A percentile compares a stretch with the other conserved stretches of the same genome.
These are phyloP conservation scores for Orbilia ellipsospora DNA, from an alignment of 2,329 filamentous ascomycete genomes.

Conservation along the genomic window DNA sequence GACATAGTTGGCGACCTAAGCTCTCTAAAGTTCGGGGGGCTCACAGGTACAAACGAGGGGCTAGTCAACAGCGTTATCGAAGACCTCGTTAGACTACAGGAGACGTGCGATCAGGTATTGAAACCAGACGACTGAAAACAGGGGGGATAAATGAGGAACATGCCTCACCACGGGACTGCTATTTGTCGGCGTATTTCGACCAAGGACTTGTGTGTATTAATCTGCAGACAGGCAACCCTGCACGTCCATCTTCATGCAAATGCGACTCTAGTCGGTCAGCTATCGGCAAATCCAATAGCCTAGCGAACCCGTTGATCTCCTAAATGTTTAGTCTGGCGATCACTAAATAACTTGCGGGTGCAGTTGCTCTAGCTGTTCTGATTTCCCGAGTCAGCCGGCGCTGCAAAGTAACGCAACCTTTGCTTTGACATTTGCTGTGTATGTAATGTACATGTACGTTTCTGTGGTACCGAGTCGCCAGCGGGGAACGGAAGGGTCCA, in stretches of 20 bases:
- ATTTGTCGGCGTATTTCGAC: no score
- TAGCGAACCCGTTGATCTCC: conserved; percentile 43
- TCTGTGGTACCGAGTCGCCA: conserved; percentile 41
- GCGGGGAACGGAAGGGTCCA: conserved; percentile 1
- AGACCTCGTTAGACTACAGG: conserved; percentile 73
- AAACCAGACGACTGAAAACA: conserved; percentile 36
- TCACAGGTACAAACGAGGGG: conserved; percentile 73
- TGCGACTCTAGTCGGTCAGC: conserved; percentile 10
- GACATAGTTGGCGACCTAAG: conserved; percentile 78
- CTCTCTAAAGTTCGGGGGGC: conserved; percentile 82
- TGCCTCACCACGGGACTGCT: background rate
- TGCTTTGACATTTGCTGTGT: conserved; percentile 5
- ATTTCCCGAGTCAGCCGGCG: conserved; percentile 9
- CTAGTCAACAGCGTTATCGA: conserved; percentile 70
- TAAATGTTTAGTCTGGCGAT: conserved; percentile 43
- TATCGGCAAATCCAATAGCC: conserved; percentile 37
- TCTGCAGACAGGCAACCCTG: no score
- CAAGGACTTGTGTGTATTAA: no score
- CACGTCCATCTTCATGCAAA: conserved; percentile 12
- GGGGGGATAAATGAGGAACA: background rate
- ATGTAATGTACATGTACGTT: conserved; percentile 11
- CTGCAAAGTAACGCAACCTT: conserved; percentile 21
- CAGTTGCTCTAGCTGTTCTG: conserved; percentile 3
- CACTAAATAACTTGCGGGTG: background rate
- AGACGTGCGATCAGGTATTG: conserved; percentile 68